Conservation (phyloP, 2,329 filamentous ascomycete genomes). For the Teratosphaeriaceae sp. region DNA sequence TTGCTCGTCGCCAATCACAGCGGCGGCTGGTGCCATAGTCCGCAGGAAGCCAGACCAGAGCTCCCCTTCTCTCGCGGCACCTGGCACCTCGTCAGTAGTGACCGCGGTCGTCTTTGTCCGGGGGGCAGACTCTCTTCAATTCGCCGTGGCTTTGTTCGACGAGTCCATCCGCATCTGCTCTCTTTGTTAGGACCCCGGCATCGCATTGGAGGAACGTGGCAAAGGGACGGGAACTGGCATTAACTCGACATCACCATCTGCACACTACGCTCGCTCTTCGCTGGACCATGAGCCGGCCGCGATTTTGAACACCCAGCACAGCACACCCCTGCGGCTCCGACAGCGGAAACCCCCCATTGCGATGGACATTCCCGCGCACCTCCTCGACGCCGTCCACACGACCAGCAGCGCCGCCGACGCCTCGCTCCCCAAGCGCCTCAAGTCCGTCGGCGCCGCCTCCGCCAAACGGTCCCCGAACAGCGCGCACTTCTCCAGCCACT, state of each 20-base stretch:
- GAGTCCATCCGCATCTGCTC: not conserved
- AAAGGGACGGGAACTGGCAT: not conserved
- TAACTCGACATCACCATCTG: not conserved
- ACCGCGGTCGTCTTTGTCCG: not conserved
- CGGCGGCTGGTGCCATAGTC: not conserved
- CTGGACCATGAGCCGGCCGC: slow-evolving; percentile 3
- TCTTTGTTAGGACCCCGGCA: not conserved
- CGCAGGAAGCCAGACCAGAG: not conserved
- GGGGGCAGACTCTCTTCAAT: not conserved
- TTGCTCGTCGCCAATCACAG: not conserved
- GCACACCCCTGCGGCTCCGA: slow-evolving; percentile 1
- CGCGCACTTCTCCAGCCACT: slow-evolving; percentile 13
- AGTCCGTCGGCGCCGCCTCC: slow-evolving; percentile 10
- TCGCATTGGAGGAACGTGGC: not conserved
- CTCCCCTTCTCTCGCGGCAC: not conserved
- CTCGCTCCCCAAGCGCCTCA: slow-evolving; percentile 10
- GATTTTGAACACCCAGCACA: not conserved
- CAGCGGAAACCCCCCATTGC: slow-evolving; percentile 6
- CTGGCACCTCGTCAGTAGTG: not conserved
- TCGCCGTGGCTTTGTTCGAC: not conserved
- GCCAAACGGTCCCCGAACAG: slow-evolving; percentile 12
- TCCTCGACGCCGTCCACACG: slow-evolving; percentile 11
- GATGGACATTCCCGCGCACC: slow-evolving; percentile 17
- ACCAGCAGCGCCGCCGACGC: slow-evolving; percentile 3
- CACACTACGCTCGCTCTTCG: not conserved